Evolutionary conservation across 768 basidiomycete genomes (phyloP).

Genomic region (Leccinum rimulosum): DNA sequence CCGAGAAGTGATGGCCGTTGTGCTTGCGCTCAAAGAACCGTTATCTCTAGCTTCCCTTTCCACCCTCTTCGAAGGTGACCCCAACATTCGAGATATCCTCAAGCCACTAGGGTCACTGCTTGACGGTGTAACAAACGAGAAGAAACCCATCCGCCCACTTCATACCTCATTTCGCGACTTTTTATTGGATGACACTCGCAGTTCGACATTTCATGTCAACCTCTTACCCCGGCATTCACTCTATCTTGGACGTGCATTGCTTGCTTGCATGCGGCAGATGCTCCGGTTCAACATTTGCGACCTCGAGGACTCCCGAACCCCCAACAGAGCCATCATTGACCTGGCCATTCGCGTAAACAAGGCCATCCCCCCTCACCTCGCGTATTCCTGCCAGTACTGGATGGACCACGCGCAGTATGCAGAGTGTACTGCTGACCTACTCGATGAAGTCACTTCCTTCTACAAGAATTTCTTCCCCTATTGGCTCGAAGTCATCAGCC

Average conservation of each 20-base stretch:
- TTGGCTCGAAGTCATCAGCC: slow-evolving; percentile 40
- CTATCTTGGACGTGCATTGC: slow-evolving; percentile 24
- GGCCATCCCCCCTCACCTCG: slow-evolving; percentile 29
- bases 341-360: slow-evolving; percentile 14
- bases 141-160: slow-evolving; percentile 27
- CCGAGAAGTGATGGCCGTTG: slow-evolving; percentile 21
- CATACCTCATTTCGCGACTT: slow-evolving; percentile 39
- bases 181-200: slow-evolving; percentile 23
- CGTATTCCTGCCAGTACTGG: slow-evolving; percentile 40
- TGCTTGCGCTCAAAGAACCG: slow-evolving; percentile 20
- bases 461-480: slow-evolving; percentile 29
- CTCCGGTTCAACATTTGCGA: slow-evolving; percentile 42
- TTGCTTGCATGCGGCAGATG: slow-evolving; percentile 30
- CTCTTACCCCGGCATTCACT: slow-evolving; percentile 14
- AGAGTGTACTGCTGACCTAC: slow-evolving; percentile 14
- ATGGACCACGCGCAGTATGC: slow-evolving; percentile 25
- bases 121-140: slow-evolving; percentile 13
- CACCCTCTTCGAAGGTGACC: slow-evolving; percentile 10
- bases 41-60: slow-evolving; percentile 15
- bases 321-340: slow-evolving; percentile 27
- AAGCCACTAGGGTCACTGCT: slow-evolving; percentile 22
- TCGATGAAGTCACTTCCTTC: slow-evolving; percentile 19
- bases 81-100: slow-evolving; percentile 16
- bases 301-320: slow-evolving; percentile 33
- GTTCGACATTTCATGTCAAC: slow-evolving; percentile 19